These are phyloP conservation scores for Caryopteris hybrid DNA, from an alignment of 305 asterid genomes.

Conservation along the genomic window DNA sequence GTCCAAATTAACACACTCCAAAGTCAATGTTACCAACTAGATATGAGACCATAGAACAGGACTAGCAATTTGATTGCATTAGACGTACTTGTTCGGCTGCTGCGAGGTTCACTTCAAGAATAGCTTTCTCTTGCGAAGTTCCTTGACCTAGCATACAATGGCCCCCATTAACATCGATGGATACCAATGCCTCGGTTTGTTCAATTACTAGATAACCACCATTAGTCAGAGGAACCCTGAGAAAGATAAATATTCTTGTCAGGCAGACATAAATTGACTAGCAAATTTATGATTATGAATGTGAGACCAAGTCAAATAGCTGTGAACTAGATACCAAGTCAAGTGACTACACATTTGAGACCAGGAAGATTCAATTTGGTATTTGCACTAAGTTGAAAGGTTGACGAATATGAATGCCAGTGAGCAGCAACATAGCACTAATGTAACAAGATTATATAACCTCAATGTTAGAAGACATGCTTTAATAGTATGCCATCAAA, in stretches of 20 bases:
- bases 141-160: slow-evolving; percentile 97
- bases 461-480: neutral
- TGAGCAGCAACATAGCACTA: no score
- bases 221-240: slow-evolving; percentile 85
- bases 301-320: slow-evolving; percentile 12
- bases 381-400: neutral
- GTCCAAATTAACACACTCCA: neutral
- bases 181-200: slow-evolving; percentile 95
- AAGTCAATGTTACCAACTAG: neutral
- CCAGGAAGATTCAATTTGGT: neutral
- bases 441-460: no score
- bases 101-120: slow-evolving; percentile 89
- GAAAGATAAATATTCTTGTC: slow-evolving; percentile 15
- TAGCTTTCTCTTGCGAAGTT: slow-evolving; percentile 88
- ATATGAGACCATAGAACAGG: slow-evolving; percentile 14
- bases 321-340: neutral
- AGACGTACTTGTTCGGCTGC: slow-evolving; percentile 86
- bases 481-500: slow-evolving; percentile 5
- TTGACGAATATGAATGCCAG: no score
- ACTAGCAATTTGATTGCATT: slow-evolving; percentile 7
- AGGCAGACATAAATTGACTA: slow-evolving; percentile 7
- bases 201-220: slow-evolving; percentile 98
- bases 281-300: slow-evolving; percentile 8
- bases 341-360: neutral
- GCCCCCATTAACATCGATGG: slow-evolving; percentile 98